phyloP scores from a whole-genome alignment of 192 early-diverging fungal species.

The Irineochytrium annulatum region DNA sequence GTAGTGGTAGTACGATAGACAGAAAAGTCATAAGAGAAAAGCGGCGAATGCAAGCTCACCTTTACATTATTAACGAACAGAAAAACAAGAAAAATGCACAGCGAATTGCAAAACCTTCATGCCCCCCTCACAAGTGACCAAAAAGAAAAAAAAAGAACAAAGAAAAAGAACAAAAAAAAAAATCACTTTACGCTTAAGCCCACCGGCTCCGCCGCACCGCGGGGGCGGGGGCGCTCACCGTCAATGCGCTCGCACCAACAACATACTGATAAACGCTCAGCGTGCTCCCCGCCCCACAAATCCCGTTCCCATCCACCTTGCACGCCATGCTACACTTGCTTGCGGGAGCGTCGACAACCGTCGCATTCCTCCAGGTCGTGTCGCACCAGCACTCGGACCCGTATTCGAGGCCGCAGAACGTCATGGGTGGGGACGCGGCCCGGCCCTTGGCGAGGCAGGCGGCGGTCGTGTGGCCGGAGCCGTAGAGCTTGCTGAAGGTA shows the following conservation, averaged over 20 bases:
- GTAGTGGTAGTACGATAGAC: too few species aligned
- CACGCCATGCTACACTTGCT: neutral
- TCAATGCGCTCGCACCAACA: neutral
- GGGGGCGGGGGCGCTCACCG: neutral
- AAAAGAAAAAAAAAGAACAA: neutral
- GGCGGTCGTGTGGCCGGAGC: neutral
- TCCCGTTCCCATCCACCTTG: neutral
- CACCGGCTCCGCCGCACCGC: neutral
- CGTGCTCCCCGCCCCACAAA: neutral
- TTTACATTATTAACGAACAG: too few species aligned
- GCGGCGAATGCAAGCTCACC: too few species aligned
- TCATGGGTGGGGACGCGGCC: neutral
- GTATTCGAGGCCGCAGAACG: neutral
- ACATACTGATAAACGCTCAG: neutral
- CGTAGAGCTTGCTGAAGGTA: neutral
- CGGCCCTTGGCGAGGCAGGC: neutral
- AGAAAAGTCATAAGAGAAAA: too few species aligned
- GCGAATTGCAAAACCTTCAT: too few species aligned
- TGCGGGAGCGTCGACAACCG: neutral
- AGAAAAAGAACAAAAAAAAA: neutral
- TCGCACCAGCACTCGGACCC: constrained; percentile 3
- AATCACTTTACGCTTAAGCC: neutral
- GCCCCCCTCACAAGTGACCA: neutral
- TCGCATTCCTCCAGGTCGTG: neutral
- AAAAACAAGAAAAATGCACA: too few species aligned